Conservation (phyloP, 164 flowering plant species). For the Amborella trichopoda region DNA sequence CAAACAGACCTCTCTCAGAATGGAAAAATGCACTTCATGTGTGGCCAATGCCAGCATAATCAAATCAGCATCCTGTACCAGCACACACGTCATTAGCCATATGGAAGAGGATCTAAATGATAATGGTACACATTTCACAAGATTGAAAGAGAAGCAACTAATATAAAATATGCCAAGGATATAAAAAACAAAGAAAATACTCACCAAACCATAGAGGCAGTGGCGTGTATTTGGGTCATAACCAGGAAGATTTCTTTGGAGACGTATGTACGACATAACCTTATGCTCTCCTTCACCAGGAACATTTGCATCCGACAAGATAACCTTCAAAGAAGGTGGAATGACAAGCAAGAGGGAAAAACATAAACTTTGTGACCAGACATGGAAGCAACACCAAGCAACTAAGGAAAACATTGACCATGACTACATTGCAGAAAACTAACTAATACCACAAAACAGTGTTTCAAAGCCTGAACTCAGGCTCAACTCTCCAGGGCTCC, state of each 20-base stretch:
- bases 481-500: no score
- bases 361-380: no score
- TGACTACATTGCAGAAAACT: no score
- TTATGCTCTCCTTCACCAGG: conserved; percentile 99
- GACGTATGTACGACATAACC: conserved; percentile 90
- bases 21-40: conserved; percentile 94
- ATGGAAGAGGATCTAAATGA: neutral
- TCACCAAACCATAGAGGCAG: conserved; percentile 95
- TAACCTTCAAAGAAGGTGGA: conserved; percentile 61
- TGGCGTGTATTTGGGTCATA: conserved; percentile 97
- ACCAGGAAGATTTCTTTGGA: conserved; percentile 91
- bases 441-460: no score
- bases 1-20: conserved; percentile 88
- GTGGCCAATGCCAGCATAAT: conserved; percentile 96
- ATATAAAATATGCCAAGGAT: neutral
- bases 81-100: neutral
- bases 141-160: neutral
- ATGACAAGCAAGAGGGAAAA: no score
- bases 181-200: conserved; percentile 10
- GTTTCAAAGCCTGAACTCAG: no score
- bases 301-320: conserved; percentile 96
- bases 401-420: no score
- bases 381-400: no score
- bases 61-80: conserved; percentile 82
- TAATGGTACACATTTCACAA: neutral